Evolutionary conservation across 306 rosid species (phyloP), one percentile per base, ranked within the genome.

Genomic region (Adenanthera pavonina): DNA sequence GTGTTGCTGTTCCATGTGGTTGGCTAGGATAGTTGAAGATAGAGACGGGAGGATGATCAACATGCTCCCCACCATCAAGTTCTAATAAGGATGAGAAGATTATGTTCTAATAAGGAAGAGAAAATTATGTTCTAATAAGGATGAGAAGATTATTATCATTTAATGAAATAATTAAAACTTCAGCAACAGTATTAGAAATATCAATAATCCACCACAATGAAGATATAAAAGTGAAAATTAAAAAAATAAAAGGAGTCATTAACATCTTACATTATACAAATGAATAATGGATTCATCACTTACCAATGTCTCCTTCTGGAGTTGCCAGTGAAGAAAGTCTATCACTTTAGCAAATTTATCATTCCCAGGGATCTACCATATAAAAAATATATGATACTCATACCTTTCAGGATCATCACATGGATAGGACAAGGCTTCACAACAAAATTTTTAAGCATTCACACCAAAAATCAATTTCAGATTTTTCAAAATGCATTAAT

Each of bases 311-410:
- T 25, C 30, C 30, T 1, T 25, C 0, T 25, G 30, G 30, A 25
- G 30, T 25, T 25, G 30, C 30, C 30, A 25, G 30, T 1, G 30
- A 25, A 25, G 30, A 25, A 25, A 25, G 30, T 25, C 30, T 25
- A 25, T 25, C 30, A 25, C 30, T 25, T 25, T 25, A 25, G 30
- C 30, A 75, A 94, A 94, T 74, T 94, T 94, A 83, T 94, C 97
- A 33, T 92, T 89, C 77, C 94, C 98, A 54, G 82, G 88, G 65
- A 91, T 91, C 97, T 94, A 85, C 77, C 81, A 82, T 20, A 68
- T 59, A 57, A 80, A 51, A 34, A 74, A 75, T 67, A 67, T 35
- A 57, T 11, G 8, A 59, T 74, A 20, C 67, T 48, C 15, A 25
- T 25, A 25, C 30, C 1, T 25, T 25, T 25, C 30, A 25, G 30